These are phyloP conservation scores for Nigrograna mackinnonii DNA, from an alignment of 2,329 filamentous ascomycete genomes.

Conservation along the genomic window DNA sequence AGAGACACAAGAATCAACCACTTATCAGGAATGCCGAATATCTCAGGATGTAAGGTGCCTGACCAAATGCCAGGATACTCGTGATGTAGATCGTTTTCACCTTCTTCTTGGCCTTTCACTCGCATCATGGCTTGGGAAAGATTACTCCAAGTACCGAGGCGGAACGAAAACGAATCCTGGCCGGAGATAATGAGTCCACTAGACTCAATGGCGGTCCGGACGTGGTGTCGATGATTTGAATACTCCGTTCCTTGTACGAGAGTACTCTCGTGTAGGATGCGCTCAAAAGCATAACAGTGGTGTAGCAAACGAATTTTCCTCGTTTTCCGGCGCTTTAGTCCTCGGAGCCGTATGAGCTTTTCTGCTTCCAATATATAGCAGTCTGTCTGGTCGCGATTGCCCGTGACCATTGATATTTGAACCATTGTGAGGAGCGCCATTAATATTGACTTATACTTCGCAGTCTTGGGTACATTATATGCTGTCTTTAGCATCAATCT, in stretches of 20 bases:
- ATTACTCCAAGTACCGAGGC: constrained; percentile 33
- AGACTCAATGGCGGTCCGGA: constrained; percentile 16
- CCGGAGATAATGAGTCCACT: no score
- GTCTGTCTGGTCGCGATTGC: constrained; percentile 38
- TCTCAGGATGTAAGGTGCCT: constrained; percentile 48
- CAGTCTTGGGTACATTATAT: constrained; percentile 36
- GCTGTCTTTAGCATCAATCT: constrained; percentile 39
- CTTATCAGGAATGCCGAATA: constrained; percentile 45
- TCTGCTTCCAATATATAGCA: constrained; percentile 49
- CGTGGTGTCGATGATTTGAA: constrained; percentile 12
- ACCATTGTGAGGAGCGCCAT: constrained; percentile 51
- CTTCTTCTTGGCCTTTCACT: constrained; percentile 42
- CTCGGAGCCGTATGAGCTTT: constrained; percentile 45
- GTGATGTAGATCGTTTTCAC: constrained; percentile 50
- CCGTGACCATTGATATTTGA: constrained; percentile 39
- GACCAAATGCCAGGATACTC: constrained; percentile 45
- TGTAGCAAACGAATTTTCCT: constrained; percentile 49
- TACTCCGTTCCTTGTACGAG: constrained; percentile 9
- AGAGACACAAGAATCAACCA: constrained; percentile 34
- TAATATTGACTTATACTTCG: constrained; percentile 50
- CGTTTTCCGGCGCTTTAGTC: constrained; percentile 46
- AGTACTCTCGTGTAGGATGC: constrained; percentile 51
- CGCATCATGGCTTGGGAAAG: constrained; percentile 34
- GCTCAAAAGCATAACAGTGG: constrained; percentile 51
- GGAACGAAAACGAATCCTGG: no score